Conservation (phyloP, 371 early-diverging fungal genomes). For the Mucor indicus region DNA sequence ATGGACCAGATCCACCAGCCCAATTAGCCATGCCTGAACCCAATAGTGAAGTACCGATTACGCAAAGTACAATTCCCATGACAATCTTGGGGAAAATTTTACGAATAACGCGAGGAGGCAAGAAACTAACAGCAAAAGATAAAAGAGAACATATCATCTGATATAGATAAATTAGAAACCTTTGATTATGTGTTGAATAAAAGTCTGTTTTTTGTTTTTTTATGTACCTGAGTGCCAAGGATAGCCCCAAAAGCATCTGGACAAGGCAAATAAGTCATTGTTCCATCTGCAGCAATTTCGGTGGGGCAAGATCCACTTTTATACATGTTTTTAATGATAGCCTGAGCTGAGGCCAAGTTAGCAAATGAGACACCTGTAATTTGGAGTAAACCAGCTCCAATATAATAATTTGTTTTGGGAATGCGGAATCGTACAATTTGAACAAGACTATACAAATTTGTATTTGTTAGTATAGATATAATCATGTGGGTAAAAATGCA, state of each 20-base stretch:
- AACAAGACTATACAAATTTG: constrained; percentile 23
- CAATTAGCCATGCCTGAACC: constrained; percentile 45
- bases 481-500: too few relatives aligned
- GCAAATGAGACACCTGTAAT: constrained; percentile 24
- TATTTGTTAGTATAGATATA: too few relatives aligned
- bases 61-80: constrained; percentile 47
- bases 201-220: too few relatives aligned
- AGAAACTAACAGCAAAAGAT: constrained; percentile 44
- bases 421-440: constrained; percentile 44
- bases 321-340: constrained; percentile 30
- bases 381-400: constrained; percentile 37
- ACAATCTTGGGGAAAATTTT: constrained; percentile 55
- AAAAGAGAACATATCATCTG: constrained; percentile 47
- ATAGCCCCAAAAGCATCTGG: constrained; percentile 55
- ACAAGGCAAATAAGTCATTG: constrained; percentile 39
- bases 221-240: constrained; percentile 55
- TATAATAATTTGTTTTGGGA: constrained; percentile 34
- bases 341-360: constrained; percentile 16
- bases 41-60: constrained; percentile 51
- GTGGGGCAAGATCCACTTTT: constrained; percentile 42
- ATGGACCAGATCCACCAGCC: constrained; percentile 52
- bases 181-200: too few relatives aligned
- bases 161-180: too few relatives aligned
- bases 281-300: constrained; percentile 31
- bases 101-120: constrained; percentile 45